Evolutionary conservation across 306 rosid genomes (phyloP), one percentile per base, ranked within the genome.

Genomic region (Casuarina cunninghamiana): DNA sequence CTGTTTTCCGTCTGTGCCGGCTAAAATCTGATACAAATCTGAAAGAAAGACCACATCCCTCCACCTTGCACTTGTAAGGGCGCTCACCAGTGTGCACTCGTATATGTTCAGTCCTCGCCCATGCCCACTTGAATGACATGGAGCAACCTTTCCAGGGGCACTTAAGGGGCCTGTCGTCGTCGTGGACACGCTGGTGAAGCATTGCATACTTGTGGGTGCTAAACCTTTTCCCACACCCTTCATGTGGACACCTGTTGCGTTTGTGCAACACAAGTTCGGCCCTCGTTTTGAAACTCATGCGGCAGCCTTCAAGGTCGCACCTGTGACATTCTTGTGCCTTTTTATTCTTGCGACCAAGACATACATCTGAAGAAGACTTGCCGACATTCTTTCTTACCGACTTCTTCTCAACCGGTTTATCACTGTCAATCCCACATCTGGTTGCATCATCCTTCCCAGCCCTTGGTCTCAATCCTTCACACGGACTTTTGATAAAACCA

Each of bases 121-220:
- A 95, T 26, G 94, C 96, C 99, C 99, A 95, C 84, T 95, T 95
- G 90, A 95, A 95, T 10, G 98, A 85, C 99, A 90, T 93, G 79
- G 93, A 83, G 80, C 99, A 95, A 79, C 99, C 99, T 86, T 93
- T 80, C 99, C 99, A 95, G 3, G 99, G 93, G 83, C 99, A 95
- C 88, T 95, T 90, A 51, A 95, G 93, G 66, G 99, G 99, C 86
- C 99, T 87, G 41, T 91, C 84, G 19, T 91, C 96, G 19, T 91
- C 93, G 17, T 95, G 99, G 72, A 95, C 97, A 8, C 99, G 98
- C 70, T 82, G 88, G 85, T 95, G 99, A 83, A 90, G 86, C 84
- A 86, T 21, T 1, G 96, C 93, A 69, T 95, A 95, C 75, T 90
- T 95, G 88, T 95, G 99, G 57, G 96, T 86, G 75, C 97, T 88